Base-by-base conservation (phyloP, 2,329 filamentous ascomycete species). In the Xenoacremonium recifei region DNA sequence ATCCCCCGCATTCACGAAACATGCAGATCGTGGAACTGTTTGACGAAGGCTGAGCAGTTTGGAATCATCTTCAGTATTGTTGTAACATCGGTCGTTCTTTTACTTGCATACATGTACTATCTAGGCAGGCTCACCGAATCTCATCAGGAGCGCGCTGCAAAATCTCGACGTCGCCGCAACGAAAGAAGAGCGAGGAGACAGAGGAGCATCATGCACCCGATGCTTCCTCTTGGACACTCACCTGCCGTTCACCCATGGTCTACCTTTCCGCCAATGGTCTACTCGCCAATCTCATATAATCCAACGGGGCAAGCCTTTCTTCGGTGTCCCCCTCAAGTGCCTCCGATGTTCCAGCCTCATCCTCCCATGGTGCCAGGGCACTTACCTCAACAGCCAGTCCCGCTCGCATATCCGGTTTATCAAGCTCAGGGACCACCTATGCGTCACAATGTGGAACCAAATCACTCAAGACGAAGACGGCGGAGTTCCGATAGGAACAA, bases 21-120 rank as follows among this genome's bases (percentile, higher is more conserved):
- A 6, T 70, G 63, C 45, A 44, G 50, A 3, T 61, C 65, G 10
- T 73, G 68, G 67, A 43, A 55, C 31, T 73, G 70, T 43, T 55
- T 72, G n/a, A 67, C 53, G 20, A 34, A 49, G 9, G 49, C 61
- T 0, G 58, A 69, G 32, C 58, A 69, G 23, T 64, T 62, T 17
- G 70, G 70, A 3, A 60, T 72, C 21, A 62, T 73, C 13, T 61
- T 68, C 43, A 66, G 63, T 43, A 51, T 61, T 12, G 41, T 65
- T 6, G 42, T 67, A 6, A 49, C 59, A 3, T 48, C 50, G 4
- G 44, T 62, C 11, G 42, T 62, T 9, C 30, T 70, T 3, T 45
- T 54, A 0, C 29, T 68, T 11, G 37, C 59, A 4, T 62, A 62
- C 27, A 59, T 66, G 54, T 72, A 63, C 55, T 67, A 59, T 31